Evolutionary conservation across 805 yeast genomes (phyloP).

Genomic region (Vanderwaltozyma polyspora): DNA sequence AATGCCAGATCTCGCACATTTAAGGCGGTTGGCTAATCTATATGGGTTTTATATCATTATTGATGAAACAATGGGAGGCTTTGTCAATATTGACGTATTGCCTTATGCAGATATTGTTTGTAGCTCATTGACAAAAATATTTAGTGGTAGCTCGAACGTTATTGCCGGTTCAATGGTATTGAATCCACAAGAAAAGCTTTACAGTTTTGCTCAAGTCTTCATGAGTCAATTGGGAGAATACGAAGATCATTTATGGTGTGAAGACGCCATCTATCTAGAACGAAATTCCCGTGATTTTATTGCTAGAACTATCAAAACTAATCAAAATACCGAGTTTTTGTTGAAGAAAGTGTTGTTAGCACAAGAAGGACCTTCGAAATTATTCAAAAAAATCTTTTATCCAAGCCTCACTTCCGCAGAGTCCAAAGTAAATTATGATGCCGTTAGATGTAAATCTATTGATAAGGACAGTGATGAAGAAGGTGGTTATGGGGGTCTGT

Average conservation of each 20-base stretch:
- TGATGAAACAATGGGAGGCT: slow-evolving; percentile 92
- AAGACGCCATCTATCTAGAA: slow-evolving; percentile 86
- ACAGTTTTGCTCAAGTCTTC: slow-evolving; percentile 27
- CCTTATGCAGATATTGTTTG: slow-evolving; percentile 81
- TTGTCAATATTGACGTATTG: slow-evolving; percentile 69
- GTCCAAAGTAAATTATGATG: slow-evolving; percentile 58
- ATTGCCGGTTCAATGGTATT: slow-evolving; percentile 86
- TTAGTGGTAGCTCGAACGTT: slow-evolving; percentile 89
- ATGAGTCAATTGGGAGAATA: slow-evolving; percentile 38
- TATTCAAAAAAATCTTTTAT: slow-evolving; percentile 58
- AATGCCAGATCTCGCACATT: slow-evolving; percentile 64
- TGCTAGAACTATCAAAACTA: slow-evolving; percentile 42
- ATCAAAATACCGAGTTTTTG: slow-evolving; percentile 44
- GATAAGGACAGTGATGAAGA: slow-evolving; percentile 16
- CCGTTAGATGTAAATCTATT: slow-evolving; percentile 36
- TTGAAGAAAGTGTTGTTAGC: slow-evolving; percentile 39
- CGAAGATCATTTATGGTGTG: slow-evolving; percentile 80
- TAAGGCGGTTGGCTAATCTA: slow-evolving; percentile 54
- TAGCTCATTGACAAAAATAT: slow-evolving; percentile 81
- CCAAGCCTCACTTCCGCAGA: slow-evolving; percentile 43
- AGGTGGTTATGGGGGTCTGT: slow-evolving; percentile 85
- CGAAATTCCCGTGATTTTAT: slow-evolving; percentile 87
- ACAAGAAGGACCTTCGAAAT: slow-evolving; percentile 23
- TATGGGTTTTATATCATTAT: slow-evolving; percentile 71
- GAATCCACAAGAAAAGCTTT: slow-evolving; percentile 55